Conservation (phyloP, 805 yeast genomes). For the Pachysolen tannophilus region DNA sequence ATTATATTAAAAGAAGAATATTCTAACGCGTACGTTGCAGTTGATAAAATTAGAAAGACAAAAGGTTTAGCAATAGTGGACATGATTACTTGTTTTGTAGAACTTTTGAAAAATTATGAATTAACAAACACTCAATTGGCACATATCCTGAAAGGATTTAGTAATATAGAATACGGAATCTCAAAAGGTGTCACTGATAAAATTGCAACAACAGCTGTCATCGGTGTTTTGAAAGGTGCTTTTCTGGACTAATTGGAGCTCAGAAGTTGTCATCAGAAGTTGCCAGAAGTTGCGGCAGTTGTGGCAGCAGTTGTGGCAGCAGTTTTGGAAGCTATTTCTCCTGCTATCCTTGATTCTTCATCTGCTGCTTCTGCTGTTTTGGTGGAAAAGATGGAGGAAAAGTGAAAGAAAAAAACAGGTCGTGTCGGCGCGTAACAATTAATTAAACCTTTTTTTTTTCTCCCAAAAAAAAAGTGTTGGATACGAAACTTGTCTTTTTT, state of each 20-base stretch:
- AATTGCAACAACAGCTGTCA: constrained; percentile 82
- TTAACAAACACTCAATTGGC: constrained; percentile 56
- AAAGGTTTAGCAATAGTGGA: constrained; percentile 92
- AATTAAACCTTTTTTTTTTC: too few species aligned
- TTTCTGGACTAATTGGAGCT: constrained; percentile 17
- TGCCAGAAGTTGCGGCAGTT: too few species aligned
- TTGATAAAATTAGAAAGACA: constrained; percentile 53
- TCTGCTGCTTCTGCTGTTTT: too few species aligned
- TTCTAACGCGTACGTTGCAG: constrained; percentile 64
- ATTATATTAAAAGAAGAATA: constrained; percentile 83
- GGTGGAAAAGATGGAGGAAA: too few species aligned
- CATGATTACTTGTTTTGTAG: constrained; percentile 67
- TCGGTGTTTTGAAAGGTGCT: constrained; percentile 74
- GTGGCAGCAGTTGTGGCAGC: too few species aligned
- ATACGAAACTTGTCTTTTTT: too few species aligned
- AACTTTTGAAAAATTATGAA: constrained; percentile 60
- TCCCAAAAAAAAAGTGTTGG: too few species aligned
- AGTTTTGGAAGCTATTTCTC: too few species aligned
- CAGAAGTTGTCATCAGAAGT: too few species aligned
- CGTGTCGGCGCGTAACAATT: too few species aligned
- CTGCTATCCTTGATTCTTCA: too few species aligned
- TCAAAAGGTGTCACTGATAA: constrained; percentile 90
- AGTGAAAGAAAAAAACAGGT: too few species aligned
- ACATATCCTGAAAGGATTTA: constrained; percentile 57
- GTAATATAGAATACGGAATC: constrained; percentile 87